Percentiles rank a stretch among this genome's conserved stretches.
Evolutionary conservation across 1,139 yeast species (phyloP).

Genomic region (Meyerozyma elateridarum): DNA sequence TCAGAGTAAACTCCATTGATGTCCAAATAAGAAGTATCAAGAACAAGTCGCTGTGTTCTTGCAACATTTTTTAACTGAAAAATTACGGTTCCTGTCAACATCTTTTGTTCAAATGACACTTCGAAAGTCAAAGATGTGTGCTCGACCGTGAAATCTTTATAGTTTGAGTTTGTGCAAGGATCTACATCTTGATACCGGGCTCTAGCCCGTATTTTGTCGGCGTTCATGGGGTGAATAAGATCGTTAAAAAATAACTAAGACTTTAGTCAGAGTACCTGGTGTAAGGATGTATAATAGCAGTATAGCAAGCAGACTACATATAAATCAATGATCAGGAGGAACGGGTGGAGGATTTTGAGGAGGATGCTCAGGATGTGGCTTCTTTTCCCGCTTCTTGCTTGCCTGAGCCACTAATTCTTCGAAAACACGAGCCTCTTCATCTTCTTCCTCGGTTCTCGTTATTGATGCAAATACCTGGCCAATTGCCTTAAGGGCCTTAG

Average conservation of each 20-base stretch:
- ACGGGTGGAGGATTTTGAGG: too few relatives aligned
- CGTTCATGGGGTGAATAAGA: conserved; percentile 1
- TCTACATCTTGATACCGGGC: conserved; percentile 10
- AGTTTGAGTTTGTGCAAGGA: conserved; percentile 18
- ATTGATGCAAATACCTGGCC: conserved; percentile 70
- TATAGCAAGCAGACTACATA: too few relatives aligned
- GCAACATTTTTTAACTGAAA: conserved; percentile 16
- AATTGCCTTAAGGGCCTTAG: conserved; percentile 67
- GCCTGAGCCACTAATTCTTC: conserved; percentile 93
- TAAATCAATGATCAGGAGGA: too few relatives aligned
- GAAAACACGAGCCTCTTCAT: conserved; percentile 85
- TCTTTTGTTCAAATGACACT: conserved; percentile 27
- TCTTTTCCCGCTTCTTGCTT: conserved; percentile 68
- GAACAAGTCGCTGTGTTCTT: conserved; percentile 14
- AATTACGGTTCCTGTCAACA: conserved; percentile 25
- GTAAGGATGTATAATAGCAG: neutral
- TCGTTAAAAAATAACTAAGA: neutral
- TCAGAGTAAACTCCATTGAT: conserved; percentile 21
- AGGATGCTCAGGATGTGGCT: too few relatives aligned
- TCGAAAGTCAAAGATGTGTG: conserved; percentile 23
- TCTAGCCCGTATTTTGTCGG: neutral
- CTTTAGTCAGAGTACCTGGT: conserved; percentile 1
- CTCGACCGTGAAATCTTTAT: conserved; percentile 11
- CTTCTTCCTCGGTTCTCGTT: conserved; percentile 76
- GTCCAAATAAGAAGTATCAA: conserved; percentile 31